Conservation (phyloP, 2,329 filamentous ascomycete species). For the Penicillium sp. region DNA sequence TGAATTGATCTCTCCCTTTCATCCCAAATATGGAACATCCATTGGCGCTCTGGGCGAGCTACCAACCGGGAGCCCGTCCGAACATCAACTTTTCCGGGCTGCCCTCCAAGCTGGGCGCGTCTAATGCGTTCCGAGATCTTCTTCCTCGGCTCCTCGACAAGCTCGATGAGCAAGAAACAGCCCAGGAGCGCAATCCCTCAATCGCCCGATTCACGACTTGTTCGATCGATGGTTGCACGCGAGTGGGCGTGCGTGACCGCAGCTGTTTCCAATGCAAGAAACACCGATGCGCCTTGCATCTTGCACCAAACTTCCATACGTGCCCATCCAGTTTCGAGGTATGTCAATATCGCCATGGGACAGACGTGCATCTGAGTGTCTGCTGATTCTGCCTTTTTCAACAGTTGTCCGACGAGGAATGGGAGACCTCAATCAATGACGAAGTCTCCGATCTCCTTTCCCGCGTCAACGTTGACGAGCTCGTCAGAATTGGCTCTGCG, state of each 20-base stretch:
- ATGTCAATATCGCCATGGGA: not conserved
- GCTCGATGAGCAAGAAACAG: no score
- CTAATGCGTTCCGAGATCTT: no score
- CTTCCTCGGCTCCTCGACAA: no score
- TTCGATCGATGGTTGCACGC: slow-evolving; percentile 3
- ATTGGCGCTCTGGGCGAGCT: no score
- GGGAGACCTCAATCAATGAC: slow-evolving; percentile 6
- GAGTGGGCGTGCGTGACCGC: slow-evolving; percentile 3
- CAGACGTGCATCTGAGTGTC: not conserved
- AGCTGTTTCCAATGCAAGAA: slow-evolving; percentile 6
- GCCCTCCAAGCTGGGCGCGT: no score
- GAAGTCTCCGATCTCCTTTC: slow-evolving; percentile 7
- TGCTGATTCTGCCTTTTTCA: not conserved
- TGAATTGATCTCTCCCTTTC: no score
- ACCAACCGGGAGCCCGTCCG: no score
- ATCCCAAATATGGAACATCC: no score
- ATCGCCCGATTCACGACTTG: slow-evolving; percentile 10
- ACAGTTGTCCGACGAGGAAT: not conserved
- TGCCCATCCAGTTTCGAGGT: slow-evolving; percentile 2
- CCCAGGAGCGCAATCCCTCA: no score
- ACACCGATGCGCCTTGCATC: slow-evolving; percentile 5
- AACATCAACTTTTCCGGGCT: no score
- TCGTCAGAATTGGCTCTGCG: slow-evolving; percentile 1
- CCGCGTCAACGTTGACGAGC: slow-evolving; percentile 6
- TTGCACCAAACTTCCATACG: slow-evolving; percentile 2